Evolutionary conservation across 2,329 filamentous ascomycete genomes (phyloP), one percentile per base, ranked within the genome.

Genomic region (Akanthomyces uredinophilus): DNA sequence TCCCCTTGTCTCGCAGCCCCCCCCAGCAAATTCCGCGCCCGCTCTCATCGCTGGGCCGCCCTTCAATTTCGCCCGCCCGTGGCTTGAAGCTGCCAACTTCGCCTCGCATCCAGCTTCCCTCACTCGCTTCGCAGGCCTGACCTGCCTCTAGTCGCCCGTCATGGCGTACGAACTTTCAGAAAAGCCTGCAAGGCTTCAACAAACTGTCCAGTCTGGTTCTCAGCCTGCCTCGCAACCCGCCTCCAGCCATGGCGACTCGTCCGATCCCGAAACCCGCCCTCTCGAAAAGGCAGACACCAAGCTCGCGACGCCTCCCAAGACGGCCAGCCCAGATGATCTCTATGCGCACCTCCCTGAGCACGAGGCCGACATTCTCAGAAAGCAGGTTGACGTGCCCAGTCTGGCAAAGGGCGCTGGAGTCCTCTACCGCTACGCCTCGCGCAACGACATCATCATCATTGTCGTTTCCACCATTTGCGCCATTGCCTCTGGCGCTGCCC

Each of bases 401-500:
- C 78, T 87, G 62, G 86, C 86, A 68, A 80, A 90, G 39, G 87
- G 84, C n/a, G 81, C 87, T 65, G 78, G 80, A 64, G 83, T 83
- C 0, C 78, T 92, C 22, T 92, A 85, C 72, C 85, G 89, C 65
- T 93, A 91, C 77, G 84, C 89, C 4, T 87, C 86, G 1, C 80
- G 75, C 54, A 82, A 80, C 66, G 90, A 93, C 69, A 69, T 87
- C 18, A 66, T 87, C 64, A 85, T 92, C 70, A 81, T 92, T 46
- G 68, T 74, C 44, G 73, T 91, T 60, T 84, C 87, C 56, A 71
- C 79, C 32, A 68, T 94, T 60, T 84, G 84, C 62, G 83, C 89
- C 65, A 89, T 93, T 66, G 86, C 81, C 39, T 88, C 86, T 20
- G 91, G 91, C 64, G 90, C 90, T 61, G 87, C 88, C 8, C 74